A percentile compares a stretch with the other conserved stretches of the same genome.
phyloP scores from a whole-genome alignment of 2,329 filamentous ascomycete genomes.

The Sphaceloma murrayae region DNA sequence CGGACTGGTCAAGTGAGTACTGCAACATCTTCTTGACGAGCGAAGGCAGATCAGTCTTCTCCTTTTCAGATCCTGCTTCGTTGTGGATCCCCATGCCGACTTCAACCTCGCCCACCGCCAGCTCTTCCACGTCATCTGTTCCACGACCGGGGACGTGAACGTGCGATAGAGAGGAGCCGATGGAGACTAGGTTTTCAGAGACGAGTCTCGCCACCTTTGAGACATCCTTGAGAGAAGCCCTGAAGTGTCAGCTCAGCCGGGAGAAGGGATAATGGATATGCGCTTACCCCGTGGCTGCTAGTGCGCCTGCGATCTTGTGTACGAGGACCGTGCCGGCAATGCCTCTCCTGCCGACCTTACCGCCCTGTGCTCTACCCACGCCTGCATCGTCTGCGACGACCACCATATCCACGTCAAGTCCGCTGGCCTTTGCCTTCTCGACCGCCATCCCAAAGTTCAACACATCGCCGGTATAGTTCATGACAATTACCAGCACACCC shows the following conservation, averaged over 20 bases:
- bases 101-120: conserved; percentile 53
- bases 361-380: conserved; percentile 68
- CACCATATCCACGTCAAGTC: conserved; percentile 73
- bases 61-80: conserved; percentile 35
- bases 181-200: conserved; percentile 68
- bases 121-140: conserved; percentile 44
- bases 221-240: conserved; percentile 56
- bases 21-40: conserved; percentile 52
- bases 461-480: conserved; percentile 55
- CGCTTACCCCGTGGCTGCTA: conserved; percentile 60
- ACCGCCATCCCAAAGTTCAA: conserved; percentile 54
- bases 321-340: conserved; percentile 87
- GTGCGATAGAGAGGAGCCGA: conserved; percentile 77
- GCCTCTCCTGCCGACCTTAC: conserved; percentile 85
- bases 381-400: conserved; percentile 89
- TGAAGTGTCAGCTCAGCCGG: conserved; percentile 18
- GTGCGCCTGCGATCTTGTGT: conserved; percentile 78
- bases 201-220: conserved; percentile 60
- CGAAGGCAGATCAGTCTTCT: conserved; percentile 33
- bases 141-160: conserved; percentile 84
- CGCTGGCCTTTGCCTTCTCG: conserved; percentile 78
- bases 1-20: conserved; percentile 52
- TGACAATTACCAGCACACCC: conserved; percentile 81
- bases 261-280: not conserved
- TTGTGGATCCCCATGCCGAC: conserved; percentile 71